phyloP scores from a whole-genome alignment of 1,284 basidiomycete species.

The Ceratobasidium sp. region DNA sequence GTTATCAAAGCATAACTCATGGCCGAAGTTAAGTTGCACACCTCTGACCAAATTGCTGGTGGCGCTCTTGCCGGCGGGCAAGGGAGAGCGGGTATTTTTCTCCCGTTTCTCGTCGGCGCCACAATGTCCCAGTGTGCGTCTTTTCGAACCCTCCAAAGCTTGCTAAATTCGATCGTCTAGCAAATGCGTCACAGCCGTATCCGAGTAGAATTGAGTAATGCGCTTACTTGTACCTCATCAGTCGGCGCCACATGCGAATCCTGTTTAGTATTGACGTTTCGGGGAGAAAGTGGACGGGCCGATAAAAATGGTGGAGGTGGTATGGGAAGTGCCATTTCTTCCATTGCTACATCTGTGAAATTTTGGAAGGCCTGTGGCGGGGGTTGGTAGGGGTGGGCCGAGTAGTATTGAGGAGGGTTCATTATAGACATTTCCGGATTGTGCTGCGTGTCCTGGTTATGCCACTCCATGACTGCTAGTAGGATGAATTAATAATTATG shows the following conservation, averaged over 20 bases:
- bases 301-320: not conserved
- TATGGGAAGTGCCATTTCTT: not conserved
- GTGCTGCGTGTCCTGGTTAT: no score
- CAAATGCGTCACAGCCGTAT: not conserved
- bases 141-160: slow-evolving; percentile 13
- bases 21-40: not conserved
- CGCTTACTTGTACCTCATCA: not conserved
- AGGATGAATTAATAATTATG: no score
- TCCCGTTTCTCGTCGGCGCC: not conserved
- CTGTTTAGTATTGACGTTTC: not conserved
- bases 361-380: not conserved
- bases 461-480: no score
- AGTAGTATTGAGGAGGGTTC: no score
- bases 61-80: not conserved
- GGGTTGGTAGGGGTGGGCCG: no score
- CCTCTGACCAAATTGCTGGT: slow-evolving; percentile 26
- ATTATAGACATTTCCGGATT: no score
- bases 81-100: not conserved
- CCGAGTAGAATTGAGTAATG: not conserved
- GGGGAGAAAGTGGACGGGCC: not conserved
- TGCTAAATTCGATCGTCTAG: not conserved
- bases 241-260: not conserved
- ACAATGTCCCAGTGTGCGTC: slow-evolving; percentile 24
- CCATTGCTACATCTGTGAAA: not conserved
- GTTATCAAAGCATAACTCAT: no score